Base-by-base conservation (phyloP, 352 stramenopile species). In the Phytophthora syringae region DNA sequence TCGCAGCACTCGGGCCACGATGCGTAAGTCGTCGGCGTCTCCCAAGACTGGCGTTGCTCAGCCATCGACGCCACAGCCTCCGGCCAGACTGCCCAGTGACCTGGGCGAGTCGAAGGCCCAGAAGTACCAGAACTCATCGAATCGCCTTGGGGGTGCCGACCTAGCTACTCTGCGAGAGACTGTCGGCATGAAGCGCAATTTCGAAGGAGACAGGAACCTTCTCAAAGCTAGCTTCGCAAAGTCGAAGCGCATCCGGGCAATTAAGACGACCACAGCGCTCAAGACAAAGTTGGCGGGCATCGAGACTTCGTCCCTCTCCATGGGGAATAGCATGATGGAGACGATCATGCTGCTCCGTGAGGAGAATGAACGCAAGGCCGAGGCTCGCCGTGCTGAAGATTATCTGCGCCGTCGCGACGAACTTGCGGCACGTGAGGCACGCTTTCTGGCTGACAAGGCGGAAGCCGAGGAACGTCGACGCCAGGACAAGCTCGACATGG, bases 31-130 rank as follows among this genome's bases (percentile, higher is more conserved):
- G 27, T 9, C 27, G 9, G 27, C 27, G 5, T 32, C 27, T 9
- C 27, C 27, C 5, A 32, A 4, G 9, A 9, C 27, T 32, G 27
- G 27, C 27, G 27, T 32, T 32, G 4, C 27, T 4, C 27, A 32
- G 27, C 9, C 27, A 4, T 9, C 27, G 27, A 32, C 27, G 4
- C 27, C 4, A 32, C 27, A 32, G 27, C 27, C 27, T 9, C 27
- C 27, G 27, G 27, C 27, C 9, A 6, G 32, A 37, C 32, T 15
- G 11, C 32, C 7, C 69, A 3, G 50, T 70, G 10, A 53, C 79
- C 25, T 51, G 72, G 13, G 27, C 9, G 39, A 47, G 15, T 0
- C 39, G 0, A 52, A 20, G 7, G 2, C 22, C 25, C 40, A 5
- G 15, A 39, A 39, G 28, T 34, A 34, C 28, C 28, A 34, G 2